phyloP scores from a whole-genome alignment of 768 basidiomycete genomes.

The Cyclocybe cylindracea region DNA sequence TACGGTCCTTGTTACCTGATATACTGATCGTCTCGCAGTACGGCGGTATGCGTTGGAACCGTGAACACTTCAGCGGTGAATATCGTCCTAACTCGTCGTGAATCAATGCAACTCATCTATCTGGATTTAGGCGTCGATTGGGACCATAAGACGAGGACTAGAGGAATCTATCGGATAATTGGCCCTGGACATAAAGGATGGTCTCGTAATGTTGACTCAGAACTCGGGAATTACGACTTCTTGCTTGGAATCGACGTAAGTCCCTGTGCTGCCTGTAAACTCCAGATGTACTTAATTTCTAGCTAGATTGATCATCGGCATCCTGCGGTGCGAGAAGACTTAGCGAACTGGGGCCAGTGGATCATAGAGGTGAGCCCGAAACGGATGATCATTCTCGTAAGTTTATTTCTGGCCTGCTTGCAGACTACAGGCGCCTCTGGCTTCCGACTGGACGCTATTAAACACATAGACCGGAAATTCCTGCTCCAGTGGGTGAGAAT shows the following conservation, averaged over 20 bases:
- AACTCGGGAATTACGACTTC: constrained; percentile 89
- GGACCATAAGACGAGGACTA: constrained; percentile 66
- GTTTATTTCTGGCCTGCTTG: constrained; percentile 3
- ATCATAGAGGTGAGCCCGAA: constrained; percentile 45
- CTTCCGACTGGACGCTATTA: constrained; percentile 89
- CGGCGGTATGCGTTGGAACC: constrained; percentile 69
- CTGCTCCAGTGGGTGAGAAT: constrained; percentile 64
- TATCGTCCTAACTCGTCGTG: constrained; percentile 3
- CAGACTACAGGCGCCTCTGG: constrained; percentile 73
- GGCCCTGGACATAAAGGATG: constrained; percentile 72
- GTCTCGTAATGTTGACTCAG: constrained; percentile 78
- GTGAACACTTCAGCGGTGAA: constrained; percentile 78
- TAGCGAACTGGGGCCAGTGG: constrained; percentile 80
- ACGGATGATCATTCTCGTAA: background rate
- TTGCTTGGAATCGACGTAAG: constrained; percentile 73
- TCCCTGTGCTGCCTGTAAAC: constrained; percentile 5
- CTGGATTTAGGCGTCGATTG: constrained; percentile 70
- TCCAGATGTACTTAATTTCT: constrained; percentile 6
- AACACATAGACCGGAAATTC: constrained; percentile 80
- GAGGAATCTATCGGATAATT: constrained; percentile 72
- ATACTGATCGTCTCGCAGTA: constrained; percentile 46
- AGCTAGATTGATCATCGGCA: constrained; percentile 83
- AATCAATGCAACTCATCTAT: background rate
- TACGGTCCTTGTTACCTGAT: background rate
- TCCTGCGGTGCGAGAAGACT: constrained; percentile 75